Conservation (phyloP, 2,329 filamentous ascomycete genomes). For the Alternaria brassicicola region DNA sequence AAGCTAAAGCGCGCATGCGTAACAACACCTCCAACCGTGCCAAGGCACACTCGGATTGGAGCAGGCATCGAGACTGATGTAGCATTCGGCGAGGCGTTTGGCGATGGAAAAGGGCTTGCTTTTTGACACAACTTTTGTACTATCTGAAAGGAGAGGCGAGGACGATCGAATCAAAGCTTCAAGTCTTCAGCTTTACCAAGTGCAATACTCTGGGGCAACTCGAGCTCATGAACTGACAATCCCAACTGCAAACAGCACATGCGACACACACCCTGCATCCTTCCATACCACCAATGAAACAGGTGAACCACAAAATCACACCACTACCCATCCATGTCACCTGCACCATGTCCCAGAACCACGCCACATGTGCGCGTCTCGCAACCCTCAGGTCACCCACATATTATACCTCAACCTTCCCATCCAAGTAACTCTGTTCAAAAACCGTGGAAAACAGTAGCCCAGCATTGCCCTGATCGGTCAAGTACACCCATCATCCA, state of each 20-base stretch:
- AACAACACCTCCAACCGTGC: background rate
- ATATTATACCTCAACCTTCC: conserved; percentile 9
- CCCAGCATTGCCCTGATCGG: conserved; percentile 16
- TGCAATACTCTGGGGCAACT: background rate
- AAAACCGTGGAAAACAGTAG: conserved; percentile 10
- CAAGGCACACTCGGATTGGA: background rate
- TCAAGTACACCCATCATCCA: background rate
- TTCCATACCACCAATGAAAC: background rate
- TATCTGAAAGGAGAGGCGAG: background rate
- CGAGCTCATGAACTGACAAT: background rate
- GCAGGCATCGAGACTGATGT: conserved; percentile 9
- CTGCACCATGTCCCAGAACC: background rate
- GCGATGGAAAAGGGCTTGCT: conserved; percentile 25
- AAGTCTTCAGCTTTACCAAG: background rate
- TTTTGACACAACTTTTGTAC: conserved; percentile 12
- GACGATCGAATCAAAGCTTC: background rate
- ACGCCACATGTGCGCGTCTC: background rate
- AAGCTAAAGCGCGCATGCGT: background rate
- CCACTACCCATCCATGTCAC: background rate
- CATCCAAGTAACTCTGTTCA: conserved; percentile 5
- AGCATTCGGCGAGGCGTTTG: conserved; percentile 42
- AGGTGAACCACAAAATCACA: background rate
- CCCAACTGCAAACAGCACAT: background rate
- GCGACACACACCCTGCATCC: background rate
- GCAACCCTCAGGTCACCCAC: background rate